Evolutionary conservation across 768 basidiomycete genomes (phyloP), one percentile per base, ranked within the genome.

Genomic region (Pholiota microspora): DNA sequence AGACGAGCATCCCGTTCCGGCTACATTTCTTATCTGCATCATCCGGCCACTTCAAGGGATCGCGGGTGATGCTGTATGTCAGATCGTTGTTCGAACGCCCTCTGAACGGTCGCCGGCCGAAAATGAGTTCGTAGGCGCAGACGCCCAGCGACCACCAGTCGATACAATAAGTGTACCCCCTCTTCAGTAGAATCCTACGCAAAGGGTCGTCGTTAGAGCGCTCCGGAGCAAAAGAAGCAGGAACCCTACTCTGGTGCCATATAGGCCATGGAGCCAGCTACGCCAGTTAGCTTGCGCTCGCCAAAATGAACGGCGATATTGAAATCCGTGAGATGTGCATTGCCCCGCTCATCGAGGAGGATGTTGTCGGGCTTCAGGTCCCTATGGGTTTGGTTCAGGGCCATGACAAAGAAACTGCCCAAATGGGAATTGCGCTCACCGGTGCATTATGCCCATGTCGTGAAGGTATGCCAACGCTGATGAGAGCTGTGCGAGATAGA

Each of bases 351-450:
- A 69, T 99, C 96, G 15, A 98, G 84, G 15, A 99, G 84, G 59
- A 99, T 94, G 69, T 98, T 98, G 71, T 98, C 96, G 2, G 96
- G 96, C 71, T 98, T 99, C 64, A 99, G 73, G 69, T 98, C 96
- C 23, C 95, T 96, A 62, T 7, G n/a, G 9, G 28, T 21, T 5
- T n/a, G 13, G 40, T 36, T 36, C n/a, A 40, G 36, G 21, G 27
- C 16, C 18, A 2, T 27, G 23, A 44, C 28, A 59, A 54, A 48
- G 45, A 56, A 38, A 48, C 45, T 51, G 55, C 59, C 57, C 46
- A 56, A 63, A 64, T 28, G 38, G 40, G 58, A 54, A 55, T 57
- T 52, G 28, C 47, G 62, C 86, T 49, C 53, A 96, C 95, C 96
- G 87, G 72, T 99, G 96, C 73, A 98, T 96, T 58, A 99, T 99